These are phyloP conservation scores for Reutealis trisperma DNA, from an alignment of 345 rosid species.

Conservation along the genomic window DNA sequence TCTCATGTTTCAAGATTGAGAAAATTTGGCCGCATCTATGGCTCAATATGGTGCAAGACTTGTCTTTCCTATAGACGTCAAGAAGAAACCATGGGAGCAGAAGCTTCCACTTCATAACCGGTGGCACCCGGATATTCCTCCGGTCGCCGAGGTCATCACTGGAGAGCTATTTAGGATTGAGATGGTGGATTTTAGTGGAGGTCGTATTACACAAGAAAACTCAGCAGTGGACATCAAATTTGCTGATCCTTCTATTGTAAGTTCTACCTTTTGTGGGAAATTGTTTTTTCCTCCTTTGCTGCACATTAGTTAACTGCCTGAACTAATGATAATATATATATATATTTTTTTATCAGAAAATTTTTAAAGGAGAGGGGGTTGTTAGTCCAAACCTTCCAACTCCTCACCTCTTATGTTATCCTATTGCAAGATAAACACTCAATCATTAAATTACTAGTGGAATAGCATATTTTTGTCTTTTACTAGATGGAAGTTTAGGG, in stretches of 20 bases:
- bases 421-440: too few species aligned
- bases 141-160: slow-evolving; percentile 37
- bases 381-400: too few species aligned
- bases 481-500: slow-evolving; percentile 1
- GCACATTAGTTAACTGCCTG: background rate
- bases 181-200: slow-evolving; percentile 60
- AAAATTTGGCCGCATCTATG: slow-evolving; percentile 19
- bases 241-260: slow-evolving; percentile 49
- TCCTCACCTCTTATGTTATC: too few species aligned
- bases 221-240: slow-evolving; percentile 53
- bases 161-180: slow-evolving; percentile 61
- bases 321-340: too few species aligned
- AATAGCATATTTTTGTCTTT: slow-evolving; percentile 13
- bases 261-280: slow-evolving; percentile 14
- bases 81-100: slow-evolving; percentile 63
- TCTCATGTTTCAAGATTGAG: background rate
- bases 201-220: slow-evolving; percentile 37
- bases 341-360: too few species aligned
- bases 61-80: slow-evolving; percentile 54
- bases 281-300: background rate
- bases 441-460: too few species aligned
- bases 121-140: slow-evolving; percentile 70
- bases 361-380: too few species aligned
- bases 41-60: slow-evolving; percentile 38
- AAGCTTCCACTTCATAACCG: slow-evolving; percentile 54